These are phyloP conservation scores for Ampelomyces quisqualis DNA, from an alignment of 2,329 filamentous ascomycete species.

Conservation along the genomic window DNA sequence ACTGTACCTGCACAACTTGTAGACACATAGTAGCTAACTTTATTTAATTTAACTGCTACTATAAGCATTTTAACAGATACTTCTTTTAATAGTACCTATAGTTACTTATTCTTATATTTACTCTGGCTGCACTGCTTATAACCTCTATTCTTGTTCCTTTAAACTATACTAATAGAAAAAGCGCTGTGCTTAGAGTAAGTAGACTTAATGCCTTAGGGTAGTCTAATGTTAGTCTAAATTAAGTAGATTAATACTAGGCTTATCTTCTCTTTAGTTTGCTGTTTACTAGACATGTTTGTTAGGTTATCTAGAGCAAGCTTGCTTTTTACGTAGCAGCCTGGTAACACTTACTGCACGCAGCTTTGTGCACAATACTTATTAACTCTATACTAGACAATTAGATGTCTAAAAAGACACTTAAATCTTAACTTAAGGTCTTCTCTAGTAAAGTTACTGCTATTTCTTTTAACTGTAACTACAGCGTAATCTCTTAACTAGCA, in stretches of 20 bases:
- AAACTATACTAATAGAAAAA: conserved; percentile 14
- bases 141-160: conserved; percentile 12
- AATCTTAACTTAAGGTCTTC: conserved; percentile 10
- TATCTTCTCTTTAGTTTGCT: conserved; percentile 10
- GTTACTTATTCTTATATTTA: conserved; percentile 13
- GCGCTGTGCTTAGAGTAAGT: conserved; percentile 9
- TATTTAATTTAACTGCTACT: conserved; percentile 9
- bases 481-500: conserved; percentile 1
- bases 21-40: conserved; percentile 4
- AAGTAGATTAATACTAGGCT: conserved; percentile 15
- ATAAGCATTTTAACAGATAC: conserved; percentile 13
- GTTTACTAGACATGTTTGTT: conserved; percentile 10
- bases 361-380: conserved; percentile 12
- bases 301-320: conserved; percentile 15
- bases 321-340: conserved; percentile 5
- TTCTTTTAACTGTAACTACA: conserved; percentile 12
- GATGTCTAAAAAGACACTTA: conserved; percentile 10
- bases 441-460: conserved; percentile 6
- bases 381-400: conserved; percentile 11
- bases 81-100: conserved; percentile 14
- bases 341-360: not conserved
- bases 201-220: conserved; percentile 13
- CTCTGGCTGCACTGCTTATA: conserved; percentile 10
- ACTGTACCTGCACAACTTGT: not conserved
- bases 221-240: conserved; percentile 16